These are phyloP conservation scores for Ophiocordyceps australis DNA, from an alignment of 2,329 filamentous ascomycete genomes.

Conservation along the genomic window DNA sequence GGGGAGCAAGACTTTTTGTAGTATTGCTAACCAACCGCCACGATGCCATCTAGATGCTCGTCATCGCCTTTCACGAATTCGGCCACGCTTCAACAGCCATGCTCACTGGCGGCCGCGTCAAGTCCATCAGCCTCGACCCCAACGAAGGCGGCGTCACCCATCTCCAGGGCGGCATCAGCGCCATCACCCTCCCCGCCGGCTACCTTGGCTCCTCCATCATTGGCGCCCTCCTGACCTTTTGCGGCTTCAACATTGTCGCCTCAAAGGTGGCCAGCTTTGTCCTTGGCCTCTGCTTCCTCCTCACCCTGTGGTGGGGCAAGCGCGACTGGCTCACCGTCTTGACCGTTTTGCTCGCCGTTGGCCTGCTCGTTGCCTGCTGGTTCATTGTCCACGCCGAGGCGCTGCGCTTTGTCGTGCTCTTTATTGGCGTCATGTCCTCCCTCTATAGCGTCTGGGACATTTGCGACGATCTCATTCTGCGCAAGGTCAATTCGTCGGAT, in stretches of 20 bases:
- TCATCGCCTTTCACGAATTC: slow-evolving; percentile 71
- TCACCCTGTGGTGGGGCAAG: slow-evolving; percentile 71
- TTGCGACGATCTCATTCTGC: slow-evolving; percentile 63
- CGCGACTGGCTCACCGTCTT: slow-evolving; percentile 61
- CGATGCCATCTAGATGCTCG: slow-evolving; percentile 65
- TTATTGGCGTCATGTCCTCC: slow-evolving; percentile 68
- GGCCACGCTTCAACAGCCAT: slow-evolving; percentile 57
- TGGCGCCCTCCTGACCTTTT: slow-evolving; percentile 60
- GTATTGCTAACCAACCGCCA: too few species aligned
- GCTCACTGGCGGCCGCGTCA: slow-evolving; percentile 54
- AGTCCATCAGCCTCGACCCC: slow-evolving; percentile 60
- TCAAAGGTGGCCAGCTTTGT: slow-evolving; percentile 63
- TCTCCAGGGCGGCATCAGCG: slow-evolving; percentile 53
- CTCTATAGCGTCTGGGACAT: slow-evolving; percentile 77
- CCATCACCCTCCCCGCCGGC: slow-evolving; percentile 57
- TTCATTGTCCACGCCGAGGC: slow-evolving; percentile 63
- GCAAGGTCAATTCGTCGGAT: slow-evolving; percentile 66
- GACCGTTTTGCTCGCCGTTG: slow-evolving; percentile 53
- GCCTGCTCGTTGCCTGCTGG: slow-evolving; percentile 56
- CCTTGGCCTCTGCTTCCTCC: slow-evolving; percentile 53
- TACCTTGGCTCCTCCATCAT: slow-evolving; percentile 65
- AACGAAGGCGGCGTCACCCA: slow-evolving; percentile 64
- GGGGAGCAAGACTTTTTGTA: too few species aligned
- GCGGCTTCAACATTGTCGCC: slow-evolving; percentile 66
- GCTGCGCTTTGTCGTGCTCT: slow-evolving; percentile 56